Evolutionary conservation across 129 eudicot genomes (phyloP).

Genomic region (Smallanthus sonchifolius): DNA sequence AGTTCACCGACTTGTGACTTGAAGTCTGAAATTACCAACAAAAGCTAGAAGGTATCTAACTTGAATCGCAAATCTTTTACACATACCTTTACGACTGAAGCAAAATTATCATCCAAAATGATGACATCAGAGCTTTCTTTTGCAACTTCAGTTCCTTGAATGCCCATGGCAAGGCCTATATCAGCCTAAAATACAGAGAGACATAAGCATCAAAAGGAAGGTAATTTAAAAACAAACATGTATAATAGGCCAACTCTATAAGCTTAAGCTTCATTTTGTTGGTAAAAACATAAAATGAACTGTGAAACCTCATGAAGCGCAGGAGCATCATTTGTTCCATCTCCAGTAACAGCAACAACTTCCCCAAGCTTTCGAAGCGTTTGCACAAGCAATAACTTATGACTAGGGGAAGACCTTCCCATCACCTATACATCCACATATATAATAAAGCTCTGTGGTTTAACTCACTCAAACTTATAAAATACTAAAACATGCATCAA

Average conservation of each 20-base stretch:
- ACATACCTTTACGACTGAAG: constrained; percentile 96
- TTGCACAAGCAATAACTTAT: constrained; percentile 91
- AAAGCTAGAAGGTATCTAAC: constrained; percentile 1
- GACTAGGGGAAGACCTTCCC: constrained; percentile 98
- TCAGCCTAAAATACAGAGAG: constrained; percentile 55
- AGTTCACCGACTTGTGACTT: too few relatives aligned
- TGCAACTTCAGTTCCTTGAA: constrained; percentile 98
- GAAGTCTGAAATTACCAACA: too few relatives aligned
- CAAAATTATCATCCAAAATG: constrained; percentile 85
- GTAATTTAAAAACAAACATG: not conserved
- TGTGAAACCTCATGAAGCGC: constrained; percentile 94
- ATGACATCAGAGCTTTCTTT: constrained; percentile 97
- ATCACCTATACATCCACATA: constrained; percentile 50
- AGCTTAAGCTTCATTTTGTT: not conserved
- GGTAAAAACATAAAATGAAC: not conserved
- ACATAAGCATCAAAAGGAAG: not conserved
- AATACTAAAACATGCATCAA: not conserved
- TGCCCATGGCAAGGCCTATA: constrained; percentile 96
- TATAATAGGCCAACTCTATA: not conserved
- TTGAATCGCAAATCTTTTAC: not conserved
- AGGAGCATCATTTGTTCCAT: constrained; percentile 98
- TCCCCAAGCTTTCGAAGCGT: constrained; percentile 78
- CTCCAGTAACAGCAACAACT: constrained; percentile 97
- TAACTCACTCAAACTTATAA: not conserved
- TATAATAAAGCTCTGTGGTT: not conserved